Evolutionary conservation across 2,329 filamentous ascomycete genomes (phyloP).

Genomic region (Penicillium sp.): DNA sequence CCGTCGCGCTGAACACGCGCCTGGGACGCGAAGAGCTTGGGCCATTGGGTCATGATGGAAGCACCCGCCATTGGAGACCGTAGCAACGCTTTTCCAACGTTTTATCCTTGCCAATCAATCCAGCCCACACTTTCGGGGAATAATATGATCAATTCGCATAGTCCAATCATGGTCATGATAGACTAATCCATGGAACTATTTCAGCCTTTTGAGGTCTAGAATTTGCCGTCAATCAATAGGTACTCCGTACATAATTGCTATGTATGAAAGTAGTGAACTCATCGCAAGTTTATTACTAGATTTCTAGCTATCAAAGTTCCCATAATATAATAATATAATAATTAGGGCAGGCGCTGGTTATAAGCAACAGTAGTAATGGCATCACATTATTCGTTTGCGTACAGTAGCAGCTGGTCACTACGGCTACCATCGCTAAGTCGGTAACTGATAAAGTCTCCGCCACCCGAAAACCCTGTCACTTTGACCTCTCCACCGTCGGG

Average conservation of each 20-base stretch:
- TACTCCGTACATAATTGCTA: not conserved
- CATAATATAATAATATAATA: too few relatives aligned
- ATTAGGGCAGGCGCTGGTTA: too few relatives aligned
- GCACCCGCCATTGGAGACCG: not conserved
- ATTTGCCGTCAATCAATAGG: slow-evolving; percentile 24
- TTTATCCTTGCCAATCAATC: slow-evolving; percentile 25
- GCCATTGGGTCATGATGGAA: slow-evolving; percentile 14
- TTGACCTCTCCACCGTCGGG: slow-evolving; percentile 15
- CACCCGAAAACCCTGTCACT: slow-evolving; percentile 25
- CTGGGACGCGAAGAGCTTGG: slow-evolving; percentile 30
- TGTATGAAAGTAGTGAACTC: not conserved
- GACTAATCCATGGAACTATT: not conserved
- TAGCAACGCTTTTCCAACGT: slow-evolving; percentile 7
- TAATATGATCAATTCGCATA: not conserved
- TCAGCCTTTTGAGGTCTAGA: not conserved
- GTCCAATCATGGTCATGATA: not conserved
- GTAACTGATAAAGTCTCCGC: slow-evolving; percentile 21
- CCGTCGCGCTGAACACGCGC: slow-evolving; percentile 26
- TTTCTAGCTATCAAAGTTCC: too few relatives aligned
- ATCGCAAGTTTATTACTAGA: not conserved
- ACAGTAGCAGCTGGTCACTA: not conserved
- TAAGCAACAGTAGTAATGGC: not conserved
- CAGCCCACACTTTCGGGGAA: not conserved
- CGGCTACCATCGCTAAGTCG: not conserved
- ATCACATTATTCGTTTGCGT: not conserved